A percentile compares a stretch with the other conserved stretches of the same genome.
phyloP scores from a whole-genome alignment of 78 protist species.

The Ministeria vibrans region DNA sequence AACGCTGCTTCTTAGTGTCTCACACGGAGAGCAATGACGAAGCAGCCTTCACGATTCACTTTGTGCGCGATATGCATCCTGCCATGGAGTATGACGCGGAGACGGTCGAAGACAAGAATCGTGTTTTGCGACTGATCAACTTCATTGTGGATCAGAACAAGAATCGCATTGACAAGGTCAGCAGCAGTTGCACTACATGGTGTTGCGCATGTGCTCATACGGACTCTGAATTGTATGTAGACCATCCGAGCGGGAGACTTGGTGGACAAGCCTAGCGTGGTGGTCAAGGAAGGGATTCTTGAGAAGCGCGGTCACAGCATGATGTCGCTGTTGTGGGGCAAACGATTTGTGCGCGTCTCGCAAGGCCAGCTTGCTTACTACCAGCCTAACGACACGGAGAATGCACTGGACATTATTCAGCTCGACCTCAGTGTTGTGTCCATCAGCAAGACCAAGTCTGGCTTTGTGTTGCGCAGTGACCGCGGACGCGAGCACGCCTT shows the following conservation, averaged over 20 bases:
- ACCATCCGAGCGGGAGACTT: background rate
- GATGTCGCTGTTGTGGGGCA: background rate
- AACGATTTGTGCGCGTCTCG: background rate
- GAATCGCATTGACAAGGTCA: too few species aligned
- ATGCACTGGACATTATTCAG: background rate
- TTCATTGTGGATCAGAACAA: background rate
- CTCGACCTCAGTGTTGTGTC: background rate
- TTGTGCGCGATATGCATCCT: background rate
- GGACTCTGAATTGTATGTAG: too few species aligned
- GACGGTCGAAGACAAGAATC: background rate
- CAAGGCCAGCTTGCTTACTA: background rate
- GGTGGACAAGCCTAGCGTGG: background rate
- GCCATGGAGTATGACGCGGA: constrained; percentile 1
- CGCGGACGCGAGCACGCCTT: too few species aligned
- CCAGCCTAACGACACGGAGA: background rate
- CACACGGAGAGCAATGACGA: background rate
- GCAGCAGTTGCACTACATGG: too few species aligned
- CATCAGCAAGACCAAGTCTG: background rate
- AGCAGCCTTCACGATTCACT: background rate
- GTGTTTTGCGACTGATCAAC: background rate
- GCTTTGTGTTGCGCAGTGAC: background rate
- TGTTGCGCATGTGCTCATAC: too few species aligned
- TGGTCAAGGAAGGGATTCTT: background rate
- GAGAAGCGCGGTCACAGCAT: background rate
- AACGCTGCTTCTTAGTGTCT: background rate